Conservation (phyloP, 164 flowering plant genomes). For the Aristolochia contorta region DNA sequence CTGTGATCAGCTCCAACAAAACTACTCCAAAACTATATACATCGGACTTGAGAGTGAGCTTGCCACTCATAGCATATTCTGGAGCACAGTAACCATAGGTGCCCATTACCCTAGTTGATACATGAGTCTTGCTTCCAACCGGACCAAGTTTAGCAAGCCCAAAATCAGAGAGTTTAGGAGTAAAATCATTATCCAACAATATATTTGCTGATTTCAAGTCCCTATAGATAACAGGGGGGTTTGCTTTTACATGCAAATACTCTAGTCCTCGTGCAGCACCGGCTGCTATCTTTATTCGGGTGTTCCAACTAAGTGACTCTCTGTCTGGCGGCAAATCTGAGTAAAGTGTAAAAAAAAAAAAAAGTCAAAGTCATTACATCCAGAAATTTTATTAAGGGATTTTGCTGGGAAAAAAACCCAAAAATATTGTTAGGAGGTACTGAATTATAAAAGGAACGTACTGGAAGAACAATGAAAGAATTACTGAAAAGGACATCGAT, state of each 20-base stretch:
- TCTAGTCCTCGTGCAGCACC: slow-evolving; percentile 80
- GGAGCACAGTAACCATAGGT: slow-evolving; percentile 81
- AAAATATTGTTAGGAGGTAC: too few relatives aligned
- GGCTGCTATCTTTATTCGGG: slow-evolving; percentile 60
- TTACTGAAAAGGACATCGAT: background rate
- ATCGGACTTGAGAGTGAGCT: slow-evolving; percentile 63
- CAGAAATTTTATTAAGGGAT: too few relatives aligned
- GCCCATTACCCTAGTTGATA: slow-evolving; percentile 74
- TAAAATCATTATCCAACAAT: slow-evolving; percentile 59
- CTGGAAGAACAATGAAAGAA: background rate
- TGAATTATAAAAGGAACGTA: background rate
- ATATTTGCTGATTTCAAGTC: slow-evolving; percentile 84
- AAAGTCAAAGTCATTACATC: background rate
- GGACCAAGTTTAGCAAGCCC: slow-evolving; percentile 88
- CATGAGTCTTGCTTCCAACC: slow-evolving; percentile 74
- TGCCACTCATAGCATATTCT: slow-evolving; percentile 74
- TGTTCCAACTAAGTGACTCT: slow-evolving; percentile 54
- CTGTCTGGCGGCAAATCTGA: slow-evolving; percentile 37
- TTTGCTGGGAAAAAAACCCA: too few relatives aligned
- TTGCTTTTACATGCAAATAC: slow-evolving; percentile 67
- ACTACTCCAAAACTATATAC: slow-evolving; percentile 81
- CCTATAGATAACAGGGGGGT: slow-evolving; percentile 69
- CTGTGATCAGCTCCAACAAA: slow-evolving; percentile 69
- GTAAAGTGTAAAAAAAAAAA: slow-evolving; percentile 6
- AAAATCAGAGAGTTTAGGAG: slow-evolving; percentile 75